phyloP scores from a whole-genome alignment of 129 eudicot genomes.

The Sambucus nigra region DNA sequence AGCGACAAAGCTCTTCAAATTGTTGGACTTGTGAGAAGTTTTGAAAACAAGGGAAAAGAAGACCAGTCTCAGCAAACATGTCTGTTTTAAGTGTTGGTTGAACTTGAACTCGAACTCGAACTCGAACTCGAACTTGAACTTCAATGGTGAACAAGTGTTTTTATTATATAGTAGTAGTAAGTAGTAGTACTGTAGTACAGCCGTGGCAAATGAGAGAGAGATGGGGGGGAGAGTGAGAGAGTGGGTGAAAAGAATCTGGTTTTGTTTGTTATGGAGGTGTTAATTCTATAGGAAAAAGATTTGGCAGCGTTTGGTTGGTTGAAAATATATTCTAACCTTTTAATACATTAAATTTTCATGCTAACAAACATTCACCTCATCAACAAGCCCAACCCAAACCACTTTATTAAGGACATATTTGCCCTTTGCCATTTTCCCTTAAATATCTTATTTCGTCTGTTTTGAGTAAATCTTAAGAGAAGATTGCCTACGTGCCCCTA shows the following conservation, averaged over 20 bases:
- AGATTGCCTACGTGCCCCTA: no score
- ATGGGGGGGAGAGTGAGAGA: not conserved
- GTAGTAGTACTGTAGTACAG: constrained; percentile 2
- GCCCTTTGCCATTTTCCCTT: no score
- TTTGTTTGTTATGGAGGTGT: constrained; percentile 18
- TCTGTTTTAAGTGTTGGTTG: no score
- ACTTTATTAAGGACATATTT: no score
- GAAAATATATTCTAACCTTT: no score
- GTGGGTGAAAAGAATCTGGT: constrained; percentile 19
- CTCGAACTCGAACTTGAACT: constrained; percentile 12
- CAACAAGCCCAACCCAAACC: no score
- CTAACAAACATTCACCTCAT: no score
- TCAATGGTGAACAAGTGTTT: constrained; percentile 23
- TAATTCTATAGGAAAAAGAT: not conserved
- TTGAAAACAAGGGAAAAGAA: constrained; percentile 60
- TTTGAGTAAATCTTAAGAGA: no score
- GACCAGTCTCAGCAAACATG: constrained; percentile 80
- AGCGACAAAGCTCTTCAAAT: constrained; percentile 58
- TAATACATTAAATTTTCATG: no score
- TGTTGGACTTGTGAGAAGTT: constrained; percentile 48
- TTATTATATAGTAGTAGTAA: constrained; percentile 3
- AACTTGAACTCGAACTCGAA: constrained; percentile 11
- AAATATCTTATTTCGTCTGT: no score
- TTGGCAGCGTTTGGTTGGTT: no score
- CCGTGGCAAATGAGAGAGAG: constrained; percentile 11